A percentile compares a stretch with the other conserved stretches of the same genome.
These are phyloP conservation scores for Saccharomycopsis fodiens DNA, from an alignment of 805 yeast species.

Conservation along the genomic window DNA sequence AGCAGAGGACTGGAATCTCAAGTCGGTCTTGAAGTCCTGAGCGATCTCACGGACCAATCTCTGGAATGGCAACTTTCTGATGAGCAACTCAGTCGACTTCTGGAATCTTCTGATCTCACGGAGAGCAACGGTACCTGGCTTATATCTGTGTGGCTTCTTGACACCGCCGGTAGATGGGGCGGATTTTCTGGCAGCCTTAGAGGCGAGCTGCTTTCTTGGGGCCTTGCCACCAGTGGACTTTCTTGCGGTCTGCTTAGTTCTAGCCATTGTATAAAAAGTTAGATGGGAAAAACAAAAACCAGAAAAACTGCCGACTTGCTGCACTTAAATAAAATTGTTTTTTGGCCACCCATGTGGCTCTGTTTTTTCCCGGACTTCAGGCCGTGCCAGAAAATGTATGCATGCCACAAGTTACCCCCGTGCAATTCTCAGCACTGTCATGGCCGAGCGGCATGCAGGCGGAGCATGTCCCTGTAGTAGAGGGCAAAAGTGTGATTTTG, in stretches of 20 bases:
- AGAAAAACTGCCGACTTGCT: not conserved
- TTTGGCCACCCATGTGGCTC: not conserved
- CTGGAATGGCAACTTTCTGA: conserved; percentile 88
- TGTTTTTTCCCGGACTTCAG: not conserved
- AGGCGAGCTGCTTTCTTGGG: conserved; percentile 86
- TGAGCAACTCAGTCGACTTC: conserved; percentile 78
- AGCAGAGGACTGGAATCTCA: conserved; percentile 85
- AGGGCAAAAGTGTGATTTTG: too few relatives aligned
- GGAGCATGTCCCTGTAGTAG: too few relatives aligned
- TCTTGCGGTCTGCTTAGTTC: conserved; percentile 86
- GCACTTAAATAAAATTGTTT: not conserved
- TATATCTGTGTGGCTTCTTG: conserved; percentile 89
- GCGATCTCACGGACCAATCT: conserved; percentile 87
- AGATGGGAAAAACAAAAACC: not conserved
- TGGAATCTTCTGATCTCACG: conserved; percentile 91
- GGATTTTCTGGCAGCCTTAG: conserved; percentile 86
- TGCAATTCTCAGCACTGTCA: not conserved
- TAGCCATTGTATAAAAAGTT: conserved; percentile 50
- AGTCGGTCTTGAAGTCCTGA: conserved; percentile 78
- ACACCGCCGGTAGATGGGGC: conserved; percentile 84
- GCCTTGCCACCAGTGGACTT: conserved; percentile 91
- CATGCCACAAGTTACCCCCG: not conserved
- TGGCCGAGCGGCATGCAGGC: too few relatives aligned
- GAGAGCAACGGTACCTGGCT: conserved; percentile 92
- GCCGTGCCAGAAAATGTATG: not conserved